Percentiles rank a stretch among this genome's conserved stretches.
Evolutionary conservation across 495 filamentous ascomycete genomes (phyloP).

Genomic region (Penicillium macrosclerotiorum): DNA sequence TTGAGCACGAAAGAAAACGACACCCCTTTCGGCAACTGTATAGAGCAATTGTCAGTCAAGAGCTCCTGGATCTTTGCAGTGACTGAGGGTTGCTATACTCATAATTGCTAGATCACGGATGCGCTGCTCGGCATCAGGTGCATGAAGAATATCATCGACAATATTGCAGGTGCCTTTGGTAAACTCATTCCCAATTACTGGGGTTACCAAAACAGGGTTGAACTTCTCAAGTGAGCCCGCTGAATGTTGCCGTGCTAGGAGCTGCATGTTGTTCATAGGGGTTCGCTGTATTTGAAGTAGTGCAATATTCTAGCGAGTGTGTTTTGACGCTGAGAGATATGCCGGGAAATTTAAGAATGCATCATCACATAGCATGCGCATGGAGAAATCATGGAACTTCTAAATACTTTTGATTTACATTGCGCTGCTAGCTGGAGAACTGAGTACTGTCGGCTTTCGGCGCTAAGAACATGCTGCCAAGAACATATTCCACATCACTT

Average conservation of each 20-base stretch:
- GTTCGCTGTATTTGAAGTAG: not conserved
- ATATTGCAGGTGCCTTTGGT: conserved; percentile 38
- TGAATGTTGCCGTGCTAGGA: conserved; percentile 7
- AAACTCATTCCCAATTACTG: conserved; percentile 57
- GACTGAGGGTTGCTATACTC: conserved; percentile 7
- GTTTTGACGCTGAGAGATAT: too few relatives aligned
- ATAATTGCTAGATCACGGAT: conserved; percentile 59
- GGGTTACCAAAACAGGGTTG: conserved; percentile 21
- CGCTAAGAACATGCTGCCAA: too few relatives aligned
- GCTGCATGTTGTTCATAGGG: conserved; percentile 1
- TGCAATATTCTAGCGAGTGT: too few relatives aligned
- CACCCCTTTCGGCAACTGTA: conserved; percentile 67
- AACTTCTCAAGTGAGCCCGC: conserved; percentile 38
- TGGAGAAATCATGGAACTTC: not conserved
- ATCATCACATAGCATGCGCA: too few relatives aligned
- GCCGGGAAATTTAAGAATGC: not conserved
- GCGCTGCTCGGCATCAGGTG: conserved; percentile 53
- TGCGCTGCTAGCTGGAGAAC: too few relatives aligned
- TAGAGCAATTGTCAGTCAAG: too few relatives aligned
- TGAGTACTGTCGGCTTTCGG: conserved; percentile 11
- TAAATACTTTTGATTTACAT: too few relatives aligned
- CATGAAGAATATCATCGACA: conserved; percentile 50
- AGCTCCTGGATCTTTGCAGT: not conserved
- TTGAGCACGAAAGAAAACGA: conserved; percentile 72
- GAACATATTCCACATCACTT: too few relatives aligned